These are phyloP conservation scores for Colletotrichum sp. DNA, from an alignment of 2,329 filamentous ascomycete genomes.

Conservation along the genomic window DNA sequence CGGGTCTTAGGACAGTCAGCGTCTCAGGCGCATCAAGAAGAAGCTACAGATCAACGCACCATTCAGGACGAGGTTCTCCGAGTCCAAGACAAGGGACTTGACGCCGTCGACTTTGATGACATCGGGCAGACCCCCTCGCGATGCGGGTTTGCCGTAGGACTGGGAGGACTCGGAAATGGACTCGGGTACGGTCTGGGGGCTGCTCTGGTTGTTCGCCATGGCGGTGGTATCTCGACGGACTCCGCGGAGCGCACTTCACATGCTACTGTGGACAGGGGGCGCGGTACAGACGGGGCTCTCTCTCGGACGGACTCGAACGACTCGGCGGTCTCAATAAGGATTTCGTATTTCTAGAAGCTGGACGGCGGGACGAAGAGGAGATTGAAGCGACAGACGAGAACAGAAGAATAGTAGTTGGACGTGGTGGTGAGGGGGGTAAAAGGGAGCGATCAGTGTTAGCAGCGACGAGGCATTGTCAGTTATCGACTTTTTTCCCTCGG, in stretches of 20 bases:
- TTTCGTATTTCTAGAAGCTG: background rate
- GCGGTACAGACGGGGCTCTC: background rate
- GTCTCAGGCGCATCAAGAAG: background rate
- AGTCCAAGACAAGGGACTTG: constrained; percentile 35
- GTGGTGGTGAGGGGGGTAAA: background rate
- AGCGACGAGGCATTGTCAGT: constrained; percentile 14
- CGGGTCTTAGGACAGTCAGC: constrained; percentile 11
- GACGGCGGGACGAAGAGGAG: background rate
- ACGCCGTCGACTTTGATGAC: constrained; percentile 30
- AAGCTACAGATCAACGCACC: constrained; percentile 31
- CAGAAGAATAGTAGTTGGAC: background rate
- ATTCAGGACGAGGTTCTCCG: constrained; percentile 34
- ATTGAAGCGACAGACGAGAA: background rate
- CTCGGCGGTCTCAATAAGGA: background rate
- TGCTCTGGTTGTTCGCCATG: background rate
- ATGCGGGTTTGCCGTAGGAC: constrained; percentile 15
- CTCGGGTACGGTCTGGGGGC: background rate
- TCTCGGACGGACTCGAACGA: background rate
- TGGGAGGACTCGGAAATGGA: constrained; percentile 20
- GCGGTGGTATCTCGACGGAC: background rate
- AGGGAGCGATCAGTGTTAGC: background rate
- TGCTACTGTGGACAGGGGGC: background rate
- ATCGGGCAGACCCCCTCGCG: background rate
- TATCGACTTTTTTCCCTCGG: background rate
- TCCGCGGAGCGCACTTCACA: constrained; percentile 12